Conservation (phyloP, 176 grass and related monocot species). For the Triticum timopheevii region DNA sequence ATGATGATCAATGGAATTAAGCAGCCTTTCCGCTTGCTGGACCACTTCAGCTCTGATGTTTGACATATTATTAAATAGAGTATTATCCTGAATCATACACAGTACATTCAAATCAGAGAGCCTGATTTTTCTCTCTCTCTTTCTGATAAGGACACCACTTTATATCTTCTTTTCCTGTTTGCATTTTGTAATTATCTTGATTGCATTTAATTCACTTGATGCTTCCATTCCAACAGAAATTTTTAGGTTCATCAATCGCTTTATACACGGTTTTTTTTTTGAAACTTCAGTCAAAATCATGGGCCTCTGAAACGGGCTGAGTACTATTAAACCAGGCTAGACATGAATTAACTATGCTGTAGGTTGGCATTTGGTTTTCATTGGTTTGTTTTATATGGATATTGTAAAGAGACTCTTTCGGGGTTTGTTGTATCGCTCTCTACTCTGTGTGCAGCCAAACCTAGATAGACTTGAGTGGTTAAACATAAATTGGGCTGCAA, state of each 20-base stretch:
- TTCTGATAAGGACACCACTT: not conserved
- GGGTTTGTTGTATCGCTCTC: not conserved
- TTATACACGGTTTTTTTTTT: constrained; percentile 8
- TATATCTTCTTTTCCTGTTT: constrained; percentile 21
- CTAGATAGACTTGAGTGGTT: not conserved
- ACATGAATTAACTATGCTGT: constrained; percentile 4
- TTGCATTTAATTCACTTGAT: constrained; percentile 26
- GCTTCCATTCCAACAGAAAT: constrained; percentile 31
- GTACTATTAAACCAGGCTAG: not conserved
- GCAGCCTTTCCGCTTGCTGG: constrained; percentile 22
- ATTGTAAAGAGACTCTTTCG: not conserved
- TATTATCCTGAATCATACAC: constrained; percentile 15
- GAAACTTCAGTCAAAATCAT: constrained; percentile 4
- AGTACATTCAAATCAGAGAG: constrained; percentile 1
- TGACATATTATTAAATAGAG: constrained; percentile 1
- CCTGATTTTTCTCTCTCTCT: not conserved
- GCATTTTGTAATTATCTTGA: not conserved
- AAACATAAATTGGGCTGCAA: not conserved
- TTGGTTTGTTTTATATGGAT: constrained; percentile 9
- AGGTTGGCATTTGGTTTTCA: constrained; percentile 8
- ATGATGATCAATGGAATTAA: constrained; percentile 19
- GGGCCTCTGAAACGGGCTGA: constrained; percentile 18
- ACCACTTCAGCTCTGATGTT: constrained; percentile 23
- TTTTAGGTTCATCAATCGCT: constrained; percentile 2
- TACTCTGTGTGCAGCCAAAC: not conserved